A percentile compares a stretch with the other conserved stretches of the same genome.
Conservation (phyloP, 2,329 filamentous ascomycete species). For the Fusarium oxysporum region DNA sequence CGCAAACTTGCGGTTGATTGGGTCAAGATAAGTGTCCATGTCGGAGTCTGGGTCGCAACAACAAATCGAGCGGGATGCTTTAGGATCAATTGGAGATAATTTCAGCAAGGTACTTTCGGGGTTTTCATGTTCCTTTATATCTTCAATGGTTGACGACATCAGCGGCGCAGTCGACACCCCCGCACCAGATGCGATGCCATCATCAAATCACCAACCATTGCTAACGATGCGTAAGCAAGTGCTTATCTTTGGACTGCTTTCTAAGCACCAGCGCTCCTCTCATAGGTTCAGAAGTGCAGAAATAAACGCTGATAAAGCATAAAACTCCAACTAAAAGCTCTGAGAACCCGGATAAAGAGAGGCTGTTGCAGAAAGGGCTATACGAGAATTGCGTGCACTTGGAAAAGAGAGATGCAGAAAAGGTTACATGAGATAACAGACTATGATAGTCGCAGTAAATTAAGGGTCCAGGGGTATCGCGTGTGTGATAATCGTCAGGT, state of each 20-base stretch:
- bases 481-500: too few species aligned
- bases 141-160: not conserved
- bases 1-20: conserved; percentile 15
- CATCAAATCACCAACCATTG: not conserved
- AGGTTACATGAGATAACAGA: too few species aligned
- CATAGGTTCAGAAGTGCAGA: accelerated
- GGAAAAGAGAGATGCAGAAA: not conserved
- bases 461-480: too few species aligned
- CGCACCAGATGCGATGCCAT: not conserved
- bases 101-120: accelerated
- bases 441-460: too few species aligned
- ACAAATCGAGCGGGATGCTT: accelerated
- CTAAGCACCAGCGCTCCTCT: not conserved
- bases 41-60: accelerated
- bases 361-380: not conserved
- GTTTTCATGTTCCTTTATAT: not conserved
- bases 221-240: conserved; percentile 16
- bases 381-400: not conserved
- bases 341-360: not conserved
- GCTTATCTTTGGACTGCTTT: not conserved
- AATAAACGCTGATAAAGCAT: not conserved
- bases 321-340: not conserved
- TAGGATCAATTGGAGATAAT: accelerated
- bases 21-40: conserved; percentile 27
- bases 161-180: not conserved